A percentile compares a stretch with the other conserved stretches of the same genome.
Conservation (phyloP, 805 yeast species). For the Candida endomychidarum region DNA sequence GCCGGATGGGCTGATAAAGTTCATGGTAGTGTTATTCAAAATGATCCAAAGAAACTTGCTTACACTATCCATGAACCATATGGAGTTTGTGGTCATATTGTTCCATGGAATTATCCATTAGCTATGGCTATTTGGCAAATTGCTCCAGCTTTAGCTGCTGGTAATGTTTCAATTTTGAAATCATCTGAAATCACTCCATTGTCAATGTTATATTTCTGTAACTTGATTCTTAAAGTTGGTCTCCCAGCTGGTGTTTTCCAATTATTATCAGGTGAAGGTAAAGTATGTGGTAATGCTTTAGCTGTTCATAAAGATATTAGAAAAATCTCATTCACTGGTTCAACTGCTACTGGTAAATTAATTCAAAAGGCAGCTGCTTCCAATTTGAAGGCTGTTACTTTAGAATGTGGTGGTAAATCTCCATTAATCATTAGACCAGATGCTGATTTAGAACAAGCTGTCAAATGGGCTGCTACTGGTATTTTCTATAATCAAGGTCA, state of each 20-base stretch:
- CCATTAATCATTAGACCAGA: constrained; percentile 63
- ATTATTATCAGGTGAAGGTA: constrained; percentile 69
- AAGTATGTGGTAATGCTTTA: constrained; percentile 66
- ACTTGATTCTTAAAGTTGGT: constrained; percentile 60
- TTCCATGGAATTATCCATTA: constrained; percentile 49
- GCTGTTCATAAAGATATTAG: constrained; percentile 58
- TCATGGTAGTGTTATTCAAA: constrained; percentile 46
- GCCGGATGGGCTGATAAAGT: constrained; percentile 66
- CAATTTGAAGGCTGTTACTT: constrained; percentile 61
- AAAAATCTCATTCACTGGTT: constrained; percentile 66
- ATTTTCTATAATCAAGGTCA: constrained; percentile 67
- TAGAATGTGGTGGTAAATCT: constrained; percentile 75
- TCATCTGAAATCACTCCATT: constrained; percentile 77
- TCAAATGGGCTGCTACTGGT: constrained; percentile 67
- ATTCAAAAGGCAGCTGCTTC: constrained; percentile 61
- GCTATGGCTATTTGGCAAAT: constrained; percentile 78
- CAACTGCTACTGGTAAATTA: constrained; percentile 64
- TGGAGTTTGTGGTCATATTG: constrained; percentile 48
- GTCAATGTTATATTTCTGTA: constrained; percentile 61
- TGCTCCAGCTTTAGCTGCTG: constrained; percentile 81
- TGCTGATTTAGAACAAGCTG: constrained; percentile 64
- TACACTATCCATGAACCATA: constrained; percentile 63
- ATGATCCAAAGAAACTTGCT: constrained; percentile 52
- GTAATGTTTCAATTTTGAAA: constrained; percentile 70
- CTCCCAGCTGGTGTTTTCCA: constrained; percentile 77